These are phyloP conservation scores for Rhizopogon vesiculosus DNA, from an alignment of 768 basidiomycete genomes.

Conservation along the genomic window DNA sequence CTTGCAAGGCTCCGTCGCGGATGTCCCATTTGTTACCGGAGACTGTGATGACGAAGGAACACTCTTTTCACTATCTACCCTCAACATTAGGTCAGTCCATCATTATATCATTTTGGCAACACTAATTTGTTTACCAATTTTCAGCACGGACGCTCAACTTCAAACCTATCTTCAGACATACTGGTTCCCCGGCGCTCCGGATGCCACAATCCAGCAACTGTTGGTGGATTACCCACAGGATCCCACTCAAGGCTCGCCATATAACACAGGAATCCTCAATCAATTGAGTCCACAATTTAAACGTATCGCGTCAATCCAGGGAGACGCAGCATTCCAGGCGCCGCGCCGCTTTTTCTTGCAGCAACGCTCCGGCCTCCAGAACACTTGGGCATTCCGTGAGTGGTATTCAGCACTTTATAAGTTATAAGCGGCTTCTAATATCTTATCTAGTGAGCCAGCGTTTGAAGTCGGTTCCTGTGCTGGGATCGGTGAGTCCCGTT, in stretches of 20 bases:
- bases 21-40: conserved; percentile 21
- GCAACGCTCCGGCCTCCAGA: conserved; percentile 30
- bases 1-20: conserved; percentile 28
- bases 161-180: conserved; percentile 26
- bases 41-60: conserved; percentile 40
- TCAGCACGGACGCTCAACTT: conserved; percentile 21
- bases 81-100: conserved; percentile 42
- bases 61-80: conserved; percentile 38
- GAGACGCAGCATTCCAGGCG: conserved; percentile 47
- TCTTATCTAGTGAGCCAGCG: conserved; percentile 1
- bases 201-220: conserved; percentile 20
- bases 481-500: not conserved
- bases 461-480: not conserved
- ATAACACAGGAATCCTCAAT: conserved; percentile 41
- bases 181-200: conserved; percentile 23
- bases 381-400: conserved; percentile 22
- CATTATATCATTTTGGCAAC: not conserved
- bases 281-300: conserved; percentile 46
- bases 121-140: not conserved
- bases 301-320: conserved; percentile 43
- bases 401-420: not conserved
- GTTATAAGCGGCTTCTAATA: not conserved
- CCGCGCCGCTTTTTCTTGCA: conserved; percentile 44
- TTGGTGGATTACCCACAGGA: conserved; percentile 32
- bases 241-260: conserved; percentile 46